phyloP scores from a whole-genome alignment of 345 rosid genomes.

The Linum trigynum region DNA sequence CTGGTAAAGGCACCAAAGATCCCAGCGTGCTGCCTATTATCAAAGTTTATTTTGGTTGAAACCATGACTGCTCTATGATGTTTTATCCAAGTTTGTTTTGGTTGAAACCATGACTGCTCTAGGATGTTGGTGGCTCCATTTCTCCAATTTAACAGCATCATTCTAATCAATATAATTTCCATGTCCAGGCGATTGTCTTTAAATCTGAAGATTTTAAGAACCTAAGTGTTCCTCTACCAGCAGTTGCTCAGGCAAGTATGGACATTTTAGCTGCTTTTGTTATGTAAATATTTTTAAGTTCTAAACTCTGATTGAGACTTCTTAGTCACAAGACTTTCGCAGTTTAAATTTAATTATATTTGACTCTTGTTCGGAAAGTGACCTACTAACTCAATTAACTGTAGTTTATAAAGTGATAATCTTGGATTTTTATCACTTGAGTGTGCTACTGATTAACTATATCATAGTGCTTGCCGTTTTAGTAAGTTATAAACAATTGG shows the following conservation, averaged over 20 bases:
- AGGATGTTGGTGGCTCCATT: neutral
- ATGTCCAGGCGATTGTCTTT: constrained; percentile 71
- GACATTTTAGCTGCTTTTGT: neutral
- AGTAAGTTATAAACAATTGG: neutral
- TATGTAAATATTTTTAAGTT: neutral
- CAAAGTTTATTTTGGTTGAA: neutral
- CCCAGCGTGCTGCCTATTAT: neutral
- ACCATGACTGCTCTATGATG: neutral
- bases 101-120: neutral
- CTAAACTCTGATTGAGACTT: neutral
- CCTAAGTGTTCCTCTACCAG: constrained; percentile 74
- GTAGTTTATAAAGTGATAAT: no score
- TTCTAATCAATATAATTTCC: constrained; percentile 3
- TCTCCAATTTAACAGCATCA: neutral
- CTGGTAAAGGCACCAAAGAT: no score
- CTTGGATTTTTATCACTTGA: no score
- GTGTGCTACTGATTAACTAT: no score
- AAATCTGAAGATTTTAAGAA: constrained; percentile 58
- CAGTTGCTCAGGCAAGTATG: constrained; percentile 68
- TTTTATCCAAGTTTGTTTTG: neutral
- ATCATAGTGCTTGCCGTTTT: no score
- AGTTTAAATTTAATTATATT: no score
- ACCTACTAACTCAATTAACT: no score
- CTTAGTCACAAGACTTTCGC: no score
- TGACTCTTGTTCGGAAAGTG: no score